phyloP scores from a whole-genome alignment of 2,329 filamentous ascomycete genomes.

The Pseudocercospora crystallina region DNA sequence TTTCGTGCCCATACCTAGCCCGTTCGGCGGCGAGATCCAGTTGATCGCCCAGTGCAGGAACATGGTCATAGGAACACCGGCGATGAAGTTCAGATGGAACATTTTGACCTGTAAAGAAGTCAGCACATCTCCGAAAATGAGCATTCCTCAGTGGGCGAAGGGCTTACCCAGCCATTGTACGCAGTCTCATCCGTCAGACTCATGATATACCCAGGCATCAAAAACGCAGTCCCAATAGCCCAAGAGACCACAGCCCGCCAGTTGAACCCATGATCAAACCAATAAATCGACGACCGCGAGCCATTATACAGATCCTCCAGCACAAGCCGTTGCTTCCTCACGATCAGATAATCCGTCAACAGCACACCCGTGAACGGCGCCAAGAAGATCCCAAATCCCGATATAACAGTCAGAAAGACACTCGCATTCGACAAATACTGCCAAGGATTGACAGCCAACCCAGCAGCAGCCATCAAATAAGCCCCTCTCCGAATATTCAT shows the following conservation, averaged over 20 bases:
- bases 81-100: constrained; percentile 40
- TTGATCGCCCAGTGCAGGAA: constrained; percentile 29
- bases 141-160: too few species aligned
- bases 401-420: not conserved
- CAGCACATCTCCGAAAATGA: too few species aligned
- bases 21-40: constrained; percentile 31
- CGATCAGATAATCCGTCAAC: constrained; percentile 2
- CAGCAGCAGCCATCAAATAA: not conserved
- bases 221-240: not conserved
- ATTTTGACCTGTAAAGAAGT: not conserved
- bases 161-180: constrained; percentile 1
- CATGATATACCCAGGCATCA: constrained; percentile 4
- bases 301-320: constrained; percentile 1
- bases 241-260: constrained; percentile 3
- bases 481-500: constrained; percentile 4
- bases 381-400: constrained; percentile 3
- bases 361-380: constrained; percentile 3
- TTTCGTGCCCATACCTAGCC: constrained; percentile 22
- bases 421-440: constrained; percentile 2
- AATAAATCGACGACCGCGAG: not conserved
- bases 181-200: not conserved
- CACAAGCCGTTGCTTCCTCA: not conserved
- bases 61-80: constrained; percentile 34
- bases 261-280: constrained; percentile 1
- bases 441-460: constrained; percentile 3